Conservation (phyloP, 1,139 yeast genomes). For the Taphrina sp. region DNA sequence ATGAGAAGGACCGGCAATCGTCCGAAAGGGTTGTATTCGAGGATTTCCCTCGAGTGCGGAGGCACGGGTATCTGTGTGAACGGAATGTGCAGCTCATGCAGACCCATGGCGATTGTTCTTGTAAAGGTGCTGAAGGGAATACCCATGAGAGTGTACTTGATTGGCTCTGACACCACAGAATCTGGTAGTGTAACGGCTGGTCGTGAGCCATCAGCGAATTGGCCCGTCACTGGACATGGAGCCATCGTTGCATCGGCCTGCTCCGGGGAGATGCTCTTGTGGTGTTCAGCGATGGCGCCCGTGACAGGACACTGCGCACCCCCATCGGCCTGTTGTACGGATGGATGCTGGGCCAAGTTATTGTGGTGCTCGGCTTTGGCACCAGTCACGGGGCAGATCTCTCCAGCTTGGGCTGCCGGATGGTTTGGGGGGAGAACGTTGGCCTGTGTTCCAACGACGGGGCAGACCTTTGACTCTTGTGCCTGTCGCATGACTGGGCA, state of each 20-base stretch:
- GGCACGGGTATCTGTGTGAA: slow-evolving; percentile 19
- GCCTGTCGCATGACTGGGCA: slow-evolving; percentile 26
- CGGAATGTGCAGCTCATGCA: slow-evolving; percentile 17
- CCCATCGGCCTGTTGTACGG: slow-evolving; percentile 8
- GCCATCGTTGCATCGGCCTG: slow-evolving; percentile 5
- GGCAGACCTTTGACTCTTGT: slow-evolving; percentile 24
- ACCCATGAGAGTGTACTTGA: slow-evolving; percentile 22
- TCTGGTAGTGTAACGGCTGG: slow-evolving; percentile 14
- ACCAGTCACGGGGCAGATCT: slow-evolving; percentile 20
- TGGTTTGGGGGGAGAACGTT: slow-evolving; percentile 21
- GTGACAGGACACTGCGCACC: slow-evolving; percentile 26
- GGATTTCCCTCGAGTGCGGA: slow-evolving; percentile 17
- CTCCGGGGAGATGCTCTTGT: not conserved
- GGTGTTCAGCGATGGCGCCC: slow-evolving; percentile 16
- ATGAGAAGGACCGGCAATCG: slow-evolving; percentile 22
- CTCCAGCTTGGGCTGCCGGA: slow-evolving; percentile 9
- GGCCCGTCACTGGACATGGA: slow-evolving; percentile 31
- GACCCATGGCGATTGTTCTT: slow-evolving; percentile 22
- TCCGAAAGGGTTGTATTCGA: slow-evolving; percentile 27
- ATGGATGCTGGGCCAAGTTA: slow-evolving; percentile 16
- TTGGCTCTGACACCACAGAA: slow-evolving; percentile 5
- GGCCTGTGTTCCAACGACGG: slow-evolving; percentile 23
- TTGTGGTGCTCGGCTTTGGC: slow-evolving; percentile 26
- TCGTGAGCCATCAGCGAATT: slow-evolving; percentile 28
- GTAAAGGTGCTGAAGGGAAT: slow-evolving; percentile 24